A percentile compares a stretch with the other conserved stretches of the same genome.
phyloP scores from a whole-genome alignment of 768 basidiomycete genomes.

The Leccinum arenicola region DNA sequence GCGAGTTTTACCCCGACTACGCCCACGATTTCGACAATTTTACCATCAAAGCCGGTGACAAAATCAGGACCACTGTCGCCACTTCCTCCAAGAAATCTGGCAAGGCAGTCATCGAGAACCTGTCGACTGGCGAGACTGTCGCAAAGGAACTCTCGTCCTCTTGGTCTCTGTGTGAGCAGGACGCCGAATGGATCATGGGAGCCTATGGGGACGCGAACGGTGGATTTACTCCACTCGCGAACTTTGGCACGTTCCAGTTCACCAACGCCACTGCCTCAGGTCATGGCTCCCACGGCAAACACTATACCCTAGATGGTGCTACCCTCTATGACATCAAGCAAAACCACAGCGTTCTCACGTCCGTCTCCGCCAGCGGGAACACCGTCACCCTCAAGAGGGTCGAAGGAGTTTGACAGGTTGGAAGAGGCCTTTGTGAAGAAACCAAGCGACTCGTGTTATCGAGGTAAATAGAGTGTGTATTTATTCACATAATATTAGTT shows the following conservation, averaged over 20 bases:
- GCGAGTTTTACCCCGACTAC: too few relatives aligned
- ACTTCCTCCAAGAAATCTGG: background rate
- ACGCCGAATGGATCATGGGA: background rate
- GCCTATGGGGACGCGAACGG: background rate
- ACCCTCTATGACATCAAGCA: background rate
- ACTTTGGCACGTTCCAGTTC: background rate
- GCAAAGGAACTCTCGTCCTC: background rate
- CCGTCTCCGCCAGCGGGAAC: background rate
- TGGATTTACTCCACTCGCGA: background rate
- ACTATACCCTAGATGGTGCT: background rate
- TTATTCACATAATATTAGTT: background rate
- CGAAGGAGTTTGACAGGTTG: background rate
- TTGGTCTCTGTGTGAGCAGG: background rate
- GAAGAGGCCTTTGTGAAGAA: background rate
- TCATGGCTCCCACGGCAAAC: background rate
- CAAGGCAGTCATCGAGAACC: background rate
- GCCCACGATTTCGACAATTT: too few relatives aligned
- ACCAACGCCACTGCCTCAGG: background rate
- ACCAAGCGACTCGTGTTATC: background rate
- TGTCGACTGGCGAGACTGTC: background rate
- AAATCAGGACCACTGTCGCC: too few relatives aligned
- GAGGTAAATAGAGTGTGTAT: background rate
- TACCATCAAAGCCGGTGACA: too few relatives aligned
- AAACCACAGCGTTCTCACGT: background rate
- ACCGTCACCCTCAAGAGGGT: background rate